Conservation (phyloP, 2,329 filamentous ascomycete species). For the Cladophialophora immunda region DNA sequence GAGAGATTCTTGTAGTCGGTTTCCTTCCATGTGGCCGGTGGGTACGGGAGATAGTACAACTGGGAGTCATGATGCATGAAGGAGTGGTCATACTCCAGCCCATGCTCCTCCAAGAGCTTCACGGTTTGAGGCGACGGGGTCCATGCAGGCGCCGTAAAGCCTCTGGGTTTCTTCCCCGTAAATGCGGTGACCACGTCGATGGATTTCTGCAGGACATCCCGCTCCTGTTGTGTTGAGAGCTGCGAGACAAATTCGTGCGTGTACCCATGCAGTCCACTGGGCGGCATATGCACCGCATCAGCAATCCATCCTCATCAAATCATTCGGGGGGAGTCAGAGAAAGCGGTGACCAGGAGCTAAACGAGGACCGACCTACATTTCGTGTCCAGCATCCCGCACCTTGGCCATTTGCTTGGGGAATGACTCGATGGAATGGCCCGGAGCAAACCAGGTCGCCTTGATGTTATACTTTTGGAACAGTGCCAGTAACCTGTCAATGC, state of each 20-base stretch:
- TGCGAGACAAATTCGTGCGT: constrained; percentile 52
- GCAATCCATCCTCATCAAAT: constrained; percentile 13
- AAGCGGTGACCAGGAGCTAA: not conserved
- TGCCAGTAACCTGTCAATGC: constrained; percentile 46
- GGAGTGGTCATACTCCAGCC: constrained; percentile 57
- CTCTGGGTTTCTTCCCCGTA: constrained; percentile 51
- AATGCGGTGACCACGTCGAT: constrained; percentile 51
- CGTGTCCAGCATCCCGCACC: constrained; percentile 54
- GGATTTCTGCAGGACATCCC: constrained; percentile 49
- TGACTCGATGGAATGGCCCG: constrained; percentile 65
- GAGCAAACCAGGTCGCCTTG: constrained; percentile 67
- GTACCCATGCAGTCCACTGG: constrained; percentile 53
- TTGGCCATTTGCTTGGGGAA: constrained; percentile 59
- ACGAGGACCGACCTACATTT: constrained; percentile 44
- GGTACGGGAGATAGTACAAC: constrained; percentile 34
- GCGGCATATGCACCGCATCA: constrained; percentile 18
- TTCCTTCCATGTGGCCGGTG: constrained; percentile 26
- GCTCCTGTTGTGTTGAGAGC: constrained; percentile 46
- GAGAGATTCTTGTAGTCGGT: constrained; percentile 38
- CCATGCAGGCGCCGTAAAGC: constrained; percentile 57
- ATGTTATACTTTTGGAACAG: constrained; percentile 54
- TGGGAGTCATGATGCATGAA: constrained; percentile 59
- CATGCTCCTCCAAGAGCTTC: constrained; percentile 52
- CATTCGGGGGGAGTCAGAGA: constrained; percentile 39
- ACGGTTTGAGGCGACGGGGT: constrained; percentile 48